Conservation (phyloP, 1,139 yeast species). For the Pichia sp. region DNA sequence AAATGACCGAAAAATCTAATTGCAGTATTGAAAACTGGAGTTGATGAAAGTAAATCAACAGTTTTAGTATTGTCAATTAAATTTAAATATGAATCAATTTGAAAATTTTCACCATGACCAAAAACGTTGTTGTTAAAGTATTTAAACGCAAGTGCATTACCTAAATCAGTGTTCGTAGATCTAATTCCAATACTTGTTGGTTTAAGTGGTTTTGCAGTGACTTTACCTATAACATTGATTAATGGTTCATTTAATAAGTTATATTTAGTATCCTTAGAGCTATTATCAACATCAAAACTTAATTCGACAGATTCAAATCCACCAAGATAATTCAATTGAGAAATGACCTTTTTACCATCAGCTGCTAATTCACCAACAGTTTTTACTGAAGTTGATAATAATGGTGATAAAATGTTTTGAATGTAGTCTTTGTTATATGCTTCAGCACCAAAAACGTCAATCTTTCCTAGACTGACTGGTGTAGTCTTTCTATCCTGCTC, state of each 20-base stretch:
- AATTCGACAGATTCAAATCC: conserved; percentile 40
- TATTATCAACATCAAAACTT: conserved; percentile 21
- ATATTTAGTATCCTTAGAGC: background rate
- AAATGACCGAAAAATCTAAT: conserved; percentile 25
- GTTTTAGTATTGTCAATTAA: conserved; percentile 17
- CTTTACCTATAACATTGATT: conserved; percentile 21
- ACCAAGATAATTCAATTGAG: conserved; percentile 33
- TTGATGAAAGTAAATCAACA: conserved; percentile 22
- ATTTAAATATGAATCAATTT: conserved; percentile 16
- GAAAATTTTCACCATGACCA: conserved; percentile 29
- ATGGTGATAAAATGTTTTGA: conserved; percentile 40
- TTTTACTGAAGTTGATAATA: conserved; percentile 39
- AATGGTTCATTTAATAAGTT: conserved; percentile 14
- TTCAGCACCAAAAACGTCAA: conserved; percentile 47
- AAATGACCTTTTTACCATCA: conserved; percentile 18
- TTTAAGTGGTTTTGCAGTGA: conserved; percentile 20
- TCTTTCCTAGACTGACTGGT: conserved; percentile 41
- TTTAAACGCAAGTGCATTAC: conserved; percentile 21
- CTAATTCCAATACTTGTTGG: conserved; percentile 20
- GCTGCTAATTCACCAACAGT: conserved; percentile 40
- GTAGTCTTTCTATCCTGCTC: conserved; percentile 17
- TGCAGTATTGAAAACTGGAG: conserved; percentile 27
- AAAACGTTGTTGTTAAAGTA: conserved; percentile 27
- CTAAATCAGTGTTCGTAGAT: conserved; percentile 22
- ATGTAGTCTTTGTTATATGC: conserved; percentile 42